Percentiles rank a stretch among this genome's conserved stretches.
These are phyloP conservation scores for Cryomyces minteri DNA, from an alignment of 495 filamentous ascomycete genomes.

Conservation along the genomic window DNA sequence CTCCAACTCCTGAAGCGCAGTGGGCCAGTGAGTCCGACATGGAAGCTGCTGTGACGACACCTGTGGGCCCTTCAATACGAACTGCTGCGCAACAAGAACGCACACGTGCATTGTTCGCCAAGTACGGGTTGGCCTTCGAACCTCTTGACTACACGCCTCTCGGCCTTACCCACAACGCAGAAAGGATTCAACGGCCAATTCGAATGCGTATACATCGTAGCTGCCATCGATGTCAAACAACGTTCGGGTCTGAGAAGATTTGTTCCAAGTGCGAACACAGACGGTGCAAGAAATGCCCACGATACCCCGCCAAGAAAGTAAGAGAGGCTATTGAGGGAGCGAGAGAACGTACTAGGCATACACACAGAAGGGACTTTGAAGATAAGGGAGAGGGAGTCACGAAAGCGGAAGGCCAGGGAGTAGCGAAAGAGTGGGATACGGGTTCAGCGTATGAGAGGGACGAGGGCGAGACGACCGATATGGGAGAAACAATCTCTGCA, in stretches of 20 bases:
- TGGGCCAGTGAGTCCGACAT: too few relatives aligned
- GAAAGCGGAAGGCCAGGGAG: too few relatives aligned
- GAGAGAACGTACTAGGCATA: too few relatives aligned
- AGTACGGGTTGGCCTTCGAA: slow-evolving; percentile 41
- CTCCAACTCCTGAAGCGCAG: too few relatives aligned
- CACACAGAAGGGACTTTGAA: too few relatives aligned
- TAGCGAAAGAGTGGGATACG: background rate
- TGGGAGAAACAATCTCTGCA: background rate
- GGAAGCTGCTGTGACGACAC: too few relatives aligned
- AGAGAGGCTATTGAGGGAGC: slow-evolving; percentile 5
- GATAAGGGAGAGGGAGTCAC: background rate
- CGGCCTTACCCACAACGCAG: slow-evolving; percentile 27
- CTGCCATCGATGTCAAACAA: slow-evolving; percentile 60
- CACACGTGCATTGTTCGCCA: slow-evolving; percentile 50
- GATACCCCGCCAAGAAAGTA: slow-evolving; percentile 40
- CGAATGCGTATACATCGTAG: slow-evolving; percentile 78
- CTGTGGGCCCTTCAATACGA: too few relatives aligned
- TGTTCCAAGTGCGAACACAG: slow-evolving; percentile 58
- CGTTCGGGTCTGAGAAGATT: slow-evolving; percentile 49
- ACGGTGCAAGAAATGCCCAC: slow-evolving; percentile 62
- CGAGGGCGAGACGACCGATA: too few relatives aligned
- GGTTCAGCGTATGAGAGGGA: background rate
- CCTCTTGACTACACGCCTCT: slow-evolving; percentile 37
- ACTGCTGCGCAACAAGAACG: slow-evolving; percentile 30
- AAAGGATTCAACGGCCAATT: slow-evolving; percentile 73